Evolutionary conservation across 2,329 filamentous ascomycete genomes (phyloP).

Genomic region (Juglanconis sp.): DNA sequence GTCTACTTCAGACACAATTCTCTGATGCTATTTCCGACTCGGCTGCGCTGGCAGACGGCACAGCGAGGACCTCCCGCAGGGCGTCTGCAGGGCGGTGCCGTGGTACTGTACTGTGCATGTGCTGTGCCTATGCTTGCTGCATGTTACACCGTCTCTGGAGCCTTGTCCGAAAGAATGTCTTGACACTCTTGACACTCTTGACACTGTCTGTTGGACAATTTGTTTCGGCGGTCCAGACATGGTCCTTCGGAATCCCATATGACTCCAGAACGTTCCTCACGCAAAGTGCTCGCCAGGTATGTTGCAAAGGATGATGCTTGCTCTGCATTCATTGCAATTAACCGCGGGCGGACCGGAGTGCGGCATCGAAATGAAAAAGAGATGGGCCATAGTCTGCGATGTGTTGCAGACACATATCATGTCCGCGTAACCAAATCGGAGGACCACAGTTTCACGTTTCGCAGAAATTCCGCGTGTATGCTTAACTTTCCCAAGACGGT

Average conservation of each 20-base stretch:
- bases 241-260: neutral
- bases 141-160: neutral
- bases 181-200: neutral
- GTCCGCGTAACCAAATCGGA: conserved; percentile 5
- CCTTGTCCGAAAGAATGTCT: neutral
- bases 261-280: conserved; percentile 2
- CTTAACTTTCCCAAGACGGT: neutral
- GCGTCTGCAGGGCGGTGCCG: neutral
- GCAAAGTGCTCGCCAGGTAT: neutral
- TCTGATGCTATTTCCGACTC: neutral
- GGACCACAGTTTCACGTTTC: conserved; percentile 14
- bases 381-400: neutral
- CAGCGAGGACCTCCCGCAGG: neutral
- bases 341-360: conserved; percentile 1
- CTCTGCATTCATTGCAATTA: neutral
- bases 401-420: neutral
- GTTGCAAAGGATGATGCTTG: conserved; percentile 14
- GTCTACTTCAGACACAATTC: neutral
- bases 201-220: neutral
- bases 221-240: neutral
- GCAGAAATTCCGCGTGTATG: conserved; percentile 6
- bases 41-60: neutral
- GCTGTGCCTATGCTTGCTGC: neutral
- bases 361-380: neutral
- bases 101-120: neutral